Evolutionary conservation across 108 stramenopile genomes (phyloP).

Genomic region (Pseudonitzschia delicatissima): DNA sequence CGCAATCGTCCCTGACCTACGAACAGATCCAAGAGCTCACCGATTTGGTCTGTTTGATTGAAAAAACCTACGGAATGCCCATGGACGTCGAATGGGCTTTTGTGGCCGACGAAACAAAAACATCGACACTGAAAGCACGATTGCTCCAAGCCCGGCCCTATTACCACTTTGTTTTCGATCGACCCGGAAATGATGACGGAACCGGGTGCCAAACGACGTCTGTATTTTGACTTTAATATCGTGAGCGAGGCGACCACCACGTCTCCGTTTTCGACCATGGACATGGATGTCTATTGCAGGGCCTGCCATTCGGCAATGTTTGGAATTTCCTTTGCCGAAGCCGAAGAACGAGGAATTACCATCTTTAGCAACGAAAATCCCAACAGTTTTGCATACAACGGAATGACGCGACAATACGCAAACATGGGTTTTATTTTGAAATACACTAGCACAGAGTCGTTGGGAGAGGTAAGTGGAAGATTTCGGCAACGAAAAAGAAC

Average conservation of each 20-base stretch:
- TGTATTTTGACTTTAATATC: not conserved
- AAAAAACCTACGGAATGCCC: not conserved
- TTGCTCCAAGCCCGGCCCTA: conserved; percentile 3
- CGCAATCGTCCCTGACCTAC: not conserved
- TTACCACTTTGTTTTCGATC: not conserved
- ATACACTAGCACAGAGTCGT: not conserved
- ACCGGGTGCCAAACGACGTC: not conserved
- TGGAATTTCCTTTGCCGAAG: not conserved
- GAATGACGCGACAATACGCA: not conserved
- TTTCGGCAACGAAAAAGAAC: too few relatives aligned
- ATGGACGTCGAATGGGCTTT: conserved; percentile 5
- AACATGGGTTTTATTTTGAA: not conserved
- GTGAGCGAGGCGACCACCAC: not conserved
- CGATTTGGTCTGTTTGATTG: not conserved
- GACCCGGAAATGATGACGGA: not conserved
- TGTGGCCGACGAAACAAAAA: not conserved
- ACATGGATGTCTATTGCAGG: not conserved
- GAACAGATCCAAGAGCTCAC: not conserved
- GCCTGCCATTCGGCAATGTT: not conserved
- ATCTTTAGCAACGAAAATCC: not conserved
- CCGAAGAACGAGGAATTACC: not conserved
- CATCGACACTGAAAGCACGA: not conserved
- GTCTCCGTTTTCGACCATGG: not conserved
- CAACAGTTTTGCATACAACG: not conserved
- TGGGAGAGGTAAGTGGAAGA: not conserved